A percentile compares a stretch with the other conserved stretches of the same genome.
phyloP scores from a whole-genome alignment of 2,329 filamentous ascomycete species.

The Alternaria brassicicola region DNA sequence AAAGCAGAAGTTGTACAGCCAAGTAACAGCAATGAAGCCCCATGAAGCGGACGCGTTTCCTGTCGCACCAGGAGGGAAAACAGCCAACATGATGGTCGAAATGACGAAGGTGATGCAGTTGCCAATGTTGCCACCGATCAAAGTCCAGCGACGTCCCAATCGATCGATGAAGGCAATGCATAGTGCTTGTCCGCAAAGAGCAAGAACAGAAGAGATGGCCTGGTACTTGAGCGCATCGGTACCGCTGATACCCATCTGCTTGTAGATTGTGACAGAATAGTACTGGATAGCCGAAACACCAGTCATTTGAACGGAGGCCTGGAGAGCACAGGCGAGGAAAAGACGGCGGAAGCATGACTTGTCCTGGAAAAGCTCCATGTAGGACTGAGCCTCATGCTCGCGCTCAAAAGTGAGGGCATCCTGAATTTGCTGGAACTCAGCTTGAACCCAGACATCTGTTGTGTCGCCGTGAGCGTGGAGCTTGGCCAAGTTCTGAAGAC shows the following conservation, averaged over 20 bases:
- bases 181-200: constrained; percentile 69
- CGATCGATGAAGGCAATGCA: constrained; percentile 74
- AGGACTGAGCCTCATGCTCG: constrained; percentile 72
- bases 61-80: constrained; percentile 65
- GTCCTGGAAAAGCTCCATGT: constrained; percentile 70
- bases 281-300: constrained; percentile 71
- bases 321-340: constrained; percentile 71
- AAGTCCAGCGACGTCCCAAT: constrained; percentile 72
- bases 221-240: constrained; percentile 75
- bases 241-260: constrained; percentile 69
- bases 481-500: constrained; percentile 68
- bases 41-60: constrained; percentile 65
- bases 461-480: constrained; percentile 73
- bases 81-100: constrained; percentile 61
- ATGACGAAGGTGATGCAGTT: constrained; percentile 77
- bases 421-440: constrained; percentile 75
- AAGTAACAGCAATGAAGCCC: constrained; percentile 79
- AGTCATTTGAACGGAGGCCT: constrained; percentile 77
- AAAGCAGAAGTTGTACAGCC: constrained; percentile 82
- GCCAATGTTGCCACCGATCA: constrained; percentile 74
- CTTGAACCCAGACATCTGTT: constrained; percentile 71
- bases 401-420: constrained; percentile 70
- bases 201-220: constrained; percentile 74
- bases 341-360: constrained; percentile 72
- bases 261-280: constrained; percentile 71